A percentile compares a stretch with the other conserved stretches of the same genome.
These are phyloP conservation scores for Termitomyces sp. DNA, from an alignment of 768 basidiomycete genomes.

Conservation along the genomic window DNA sequence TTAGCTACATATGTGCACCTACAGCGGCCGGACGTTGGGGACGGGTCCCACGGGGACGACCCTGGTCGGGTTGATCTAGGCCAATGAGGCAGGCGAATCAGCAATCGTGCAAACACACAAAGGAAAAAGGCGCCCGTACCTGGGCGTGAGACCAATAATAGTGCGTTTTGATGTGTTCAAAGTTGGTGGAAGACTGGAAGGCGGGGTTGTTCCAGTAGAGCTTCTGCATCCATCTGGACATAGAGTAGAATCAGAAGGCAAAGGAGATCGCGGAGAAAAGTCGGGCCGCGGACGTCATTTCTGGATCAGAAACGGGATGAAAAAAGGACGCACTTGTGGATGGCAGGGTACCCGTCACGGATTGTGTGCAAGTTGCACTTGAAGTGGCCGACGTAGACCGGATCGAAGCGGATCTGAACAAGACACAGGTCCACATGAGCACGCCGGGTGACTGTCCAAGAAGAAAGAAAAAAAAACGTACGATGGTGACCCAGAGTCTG, in stretches of 20 bases:
- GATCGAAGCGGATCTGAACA: slow-evolving; percentile 77
- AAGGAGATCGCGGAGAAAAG: no score
- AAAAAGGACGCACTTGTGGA: not conserved
- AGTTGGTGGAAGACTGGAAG: slow-evolving; percentile 84
- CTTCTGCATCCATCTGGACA: slow-evolving; percentile 70
- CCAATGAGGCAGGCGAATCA: not conserved
- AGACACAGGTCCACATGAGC: not conserved
- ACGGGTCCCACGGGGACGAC: slow-evolving; percentile 74
- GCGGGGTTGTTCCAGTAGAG: slow-evolving; percentile 89
- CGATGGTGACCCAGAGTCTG: slow-evolving; percentile 90
- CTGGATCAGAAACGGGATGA: not conserved
- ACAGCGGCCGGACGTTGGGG: slow-evolving; percentile 63
- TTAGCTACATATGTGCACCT: not conserved
- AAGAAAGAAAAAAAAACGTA: slow-evolving; percentile 29
- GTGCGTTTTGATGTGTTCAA: slow-evolving; percentile 80
- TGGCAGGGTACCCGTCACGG: slow-evolving; percentile 62
- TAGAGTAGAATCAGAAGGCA: no score
- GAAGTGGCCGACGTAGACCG: slow-evolving; percentile 88
- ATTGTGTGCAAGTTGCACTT: slow-evolving; percentile 89
- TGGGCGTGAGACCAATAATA: slow-evolving; percentile 62
- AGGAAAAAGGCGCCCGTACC: slow-evolving; percentile 20
- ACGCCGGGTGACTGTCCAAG: not conserved
- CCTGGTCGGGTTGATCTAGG: slow-evolving; percentile 72
- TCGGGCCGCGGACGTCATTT: no score
- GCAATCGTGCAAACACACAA: not conserved